These are phyloP conservation scores for Clathrospora elynae DNA, from an alignment of 2,329 filamentous ascomycete species.

Conservation along the genomic window DNA sequence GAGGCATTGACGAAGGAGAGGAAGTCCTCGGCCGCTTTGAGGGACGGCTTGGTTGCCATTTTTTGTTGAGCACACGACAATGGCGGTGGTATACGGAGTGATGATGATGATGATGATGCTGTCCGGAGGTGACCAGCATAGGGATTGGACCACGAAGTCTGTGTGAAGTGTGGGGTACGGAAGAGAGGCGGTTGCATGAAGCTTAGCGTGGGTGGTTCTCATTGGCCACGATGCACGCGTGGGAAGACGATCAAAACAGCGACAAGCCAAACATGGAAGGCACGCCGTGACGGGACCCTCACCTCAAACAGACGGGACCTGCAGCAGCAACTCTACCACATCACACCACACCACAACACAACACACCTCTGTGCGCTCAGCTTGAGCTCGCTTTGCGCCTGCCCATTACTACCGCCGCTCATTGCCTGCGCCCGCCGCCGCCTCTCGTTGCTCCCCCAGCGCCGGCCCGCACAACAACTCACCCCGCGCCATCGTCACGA, in stretches of 20 bases:
- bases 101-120: conserved; percentile 10
- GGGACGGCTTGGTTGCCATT: conserved; percentile 49
- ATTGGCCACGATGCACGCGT: conserved; percentile 29
- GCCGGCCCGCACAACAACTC: conserved; percentile 25
- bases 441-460: conserved; percentile 22
- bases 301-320: neutral
- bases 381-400: conserved; percentile 13
- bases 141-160: conserved; percentile 27
- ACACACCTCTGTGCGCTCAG: conserved; percentile 6
- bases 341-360: too few relatives aligned
- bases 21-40: conserved; percentile 73
- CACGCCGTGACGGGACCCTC: conserved; percentile 19
- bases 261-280: conserved; percentile 32
- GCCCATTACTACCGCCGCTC: conserved; percentile 12
- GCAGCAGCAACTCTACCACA: neutral
- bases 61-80: conserved; percentile 27
- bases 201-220: conserved; percentile 9
- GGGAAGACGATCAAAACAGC: conserved; percentile 34
- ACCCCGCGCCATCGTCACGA: conserved; percentile 14
- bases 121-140: conserved; percentile 19
- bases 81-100: conserved; percentile 12
- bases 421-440: conserved; percentile 17
- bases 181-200: conserved; percentile 11
- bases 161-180: conserved; percentile 17
- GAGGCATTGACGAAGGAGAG: conserved; percentile 92